phyloP scores from a whole-genome alignment of 805 yeast genomes.

The Tetrapisispora arboricola region DNA sequence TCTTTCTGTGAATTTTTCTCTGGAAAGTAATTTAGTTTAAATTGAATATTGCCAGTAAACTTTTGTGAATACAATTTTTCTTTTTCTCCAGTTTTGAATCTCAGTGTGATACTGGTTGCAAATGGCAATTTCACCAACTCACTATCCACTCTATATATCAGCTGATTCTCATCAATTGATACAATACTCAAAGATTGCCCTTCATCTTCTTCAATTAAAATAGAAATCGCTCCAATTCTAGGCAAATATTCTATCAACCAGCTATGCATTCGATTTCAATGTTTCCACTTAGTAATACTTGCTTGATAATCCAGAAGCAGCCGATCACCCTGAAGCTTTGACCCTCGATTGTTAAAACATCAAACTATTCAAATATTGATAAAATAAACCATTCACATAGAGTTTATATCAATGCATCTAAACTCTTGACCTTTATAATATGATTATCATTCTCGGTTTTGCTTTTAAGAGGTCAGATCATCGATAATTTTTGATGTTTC shows the following conservation, averaged over 20 bases:
- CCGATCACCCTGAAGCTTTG: no score
- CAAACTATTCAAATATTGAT: no score
- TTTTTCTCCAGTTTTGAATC: background rate
- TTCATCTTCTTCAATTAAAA: slow-evolving; percentile 11
- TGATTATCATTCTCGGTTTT: no score
- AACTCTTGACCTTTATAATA: no score
- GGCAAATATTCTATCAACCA: slow-evolving; percentile 7
- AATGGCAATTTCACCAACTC: slow-evolving; percentile 1
- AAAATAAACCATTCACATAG: no score
- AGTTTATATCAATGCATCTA: no score
- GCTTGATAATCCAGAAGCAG: no score
- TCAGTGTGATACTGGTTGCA: slow-evolving; percentile 5
- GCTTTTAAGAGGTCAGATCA: no score
- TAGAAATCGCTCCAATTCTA: slow-evolving; percentile 11
- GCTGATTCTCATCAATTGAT: background rate
- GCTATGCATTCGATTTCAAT: no score
- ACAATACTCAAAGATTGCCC: background rate
- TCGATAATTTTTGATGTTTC: no score
- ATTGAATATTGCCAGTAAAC: background rate
- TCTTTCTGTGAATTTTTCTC: background rate
- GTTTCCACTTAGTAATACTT: no score
- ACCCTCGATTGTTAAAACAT: no score
- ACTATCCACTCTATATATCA: background rate
- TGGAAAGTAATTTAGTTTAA: background rate
- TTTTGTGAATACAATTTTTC: background rate